Evolutionary conservation across 495 filamentous ascomycete genomes (phyloP).

Genomic region (Podospora appendiculata): DNA sequence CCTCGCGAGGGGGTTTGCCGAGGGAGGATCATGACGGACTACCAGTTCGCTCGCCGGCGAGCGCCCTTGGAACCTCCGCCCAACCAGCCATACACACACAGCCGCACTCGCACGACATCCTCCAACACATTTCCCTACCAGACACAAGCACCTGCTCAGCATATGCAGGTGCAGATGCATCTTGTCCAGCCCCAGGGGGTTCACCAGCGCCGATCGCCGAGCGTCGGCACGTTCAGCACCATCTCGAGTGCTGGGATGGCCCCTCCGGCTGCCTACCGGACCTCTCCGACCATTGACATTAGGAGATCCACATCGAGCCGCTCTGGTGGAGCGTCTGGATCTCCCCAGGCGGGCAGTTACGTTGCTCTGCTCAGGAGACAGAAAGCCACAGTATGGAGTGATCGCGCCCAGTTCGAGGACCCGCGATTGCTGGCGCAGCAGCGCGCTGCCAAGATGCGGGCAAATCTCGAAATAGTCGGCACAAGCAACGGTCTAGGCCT

Average conservation of each 20-base stretch:
- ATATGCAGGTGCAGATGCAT: constrained; percentile 23
- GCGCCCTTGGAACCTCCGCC: constrained; percentile 28
- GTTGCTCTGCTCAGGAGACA: constrained; percentile 91
- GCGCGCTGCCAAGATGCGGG: constrained; percentile 73
- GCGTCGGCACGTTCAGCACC: constrained; percentile 70
- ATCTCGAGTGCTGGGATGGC: constrained; percentile 43
- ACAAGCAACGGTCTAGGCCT: constrained; percentile 13
- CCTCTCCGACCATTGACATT: constrained; percentile 50
- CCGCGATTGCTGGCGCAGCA: constrained; percentile 73
- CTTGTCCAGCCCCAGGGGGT: constrained; percentile 29
- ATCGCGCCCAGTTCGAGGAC: constrained; percentile 88
- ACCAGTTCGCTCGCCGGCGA: constrained; percentile 21
- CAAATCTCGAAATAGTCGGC: constrained; percentile 66
- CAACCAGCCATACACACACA: constrained; percentile 36
- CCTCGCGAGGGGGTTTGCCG: neutral
- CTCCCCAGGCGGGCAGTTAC: constrained; percentile 61
- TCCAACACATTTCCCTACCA: constrained; percentile 46
- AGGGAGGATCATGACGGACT: constrained; percentile 11
- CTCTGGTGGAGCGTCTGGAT: constrained; percentile 52
- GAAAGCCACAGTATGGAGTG: constrained; percentile 98
- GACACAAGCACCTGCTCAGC: constrained; percentile 14
- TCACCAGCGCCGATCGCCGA: constrained; percentile 57
- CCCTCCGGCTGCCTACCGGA: constrained; percentile 40
- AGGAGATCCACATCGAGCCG: constrained; percentile 65
- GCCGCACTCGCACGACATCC: constrained; percentile 51